Base-by-base conservation (phyloP, 441 rosid species). In the Arabidopsis hybrid region DNA sequence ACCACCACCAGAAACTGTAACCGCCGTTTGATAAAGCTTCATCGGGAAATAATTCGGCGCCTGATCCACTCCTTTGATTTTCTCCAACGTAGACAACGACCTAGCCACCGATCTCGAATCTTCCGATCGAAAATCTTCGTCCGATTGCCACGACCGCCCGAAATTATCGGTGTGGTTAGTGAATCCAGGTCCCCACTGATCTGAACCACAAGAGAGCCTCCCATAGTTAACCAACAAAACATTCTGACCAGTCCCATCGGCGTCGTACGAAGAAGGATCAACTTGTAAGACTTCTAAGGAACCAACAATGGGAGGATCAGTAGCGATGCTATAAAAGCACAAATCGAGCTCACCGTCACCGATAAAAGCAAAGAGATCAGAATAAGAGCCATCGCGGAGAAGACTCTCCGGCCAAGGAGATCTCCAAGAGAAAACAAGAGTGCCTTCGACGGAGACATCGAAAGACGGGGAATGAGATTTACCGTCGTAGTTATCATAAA, bases 171-270 rank as follows among this genome's bases (percentile, higher is more conserved):
- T 74, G 78, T 96, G 93, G 56, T 84, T 85, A 62, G 87, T 91
- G 80, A 96, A 89, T 3, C 99, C 99, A 2, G 97, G 97, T 1
- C 98, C 98, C 98, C 98, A 96, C 60, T 90, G 96, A 8, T 35
- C 66, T 1, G 95, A 82, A 0, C 97, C 97, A 64, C 93, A 83
- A 6, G 95, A 83, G 47, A 96, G 57, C 4, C 99, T 82, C 8
- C 98, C 98, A 67, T 96, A 96, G 67, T 91, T 91, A 60, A 93
- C 99, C 31, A 96, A 66, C 47, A 91, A 59, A 68, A 79, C 83
- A 7, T 76, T 64, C 32, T 77, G 67, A 4, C 95, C 94, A 56
- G 83, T 71, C 13, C 67, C 71, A 8, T 59, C 63, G 4, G 96
- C 78, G 64, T 77, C 82, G 61, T 96, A 96, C 0, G 99, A 87